Conservation (phyloP, 495 filamentous ascomycete genomes). For the Hyaloscypha finlandica region DNA sequence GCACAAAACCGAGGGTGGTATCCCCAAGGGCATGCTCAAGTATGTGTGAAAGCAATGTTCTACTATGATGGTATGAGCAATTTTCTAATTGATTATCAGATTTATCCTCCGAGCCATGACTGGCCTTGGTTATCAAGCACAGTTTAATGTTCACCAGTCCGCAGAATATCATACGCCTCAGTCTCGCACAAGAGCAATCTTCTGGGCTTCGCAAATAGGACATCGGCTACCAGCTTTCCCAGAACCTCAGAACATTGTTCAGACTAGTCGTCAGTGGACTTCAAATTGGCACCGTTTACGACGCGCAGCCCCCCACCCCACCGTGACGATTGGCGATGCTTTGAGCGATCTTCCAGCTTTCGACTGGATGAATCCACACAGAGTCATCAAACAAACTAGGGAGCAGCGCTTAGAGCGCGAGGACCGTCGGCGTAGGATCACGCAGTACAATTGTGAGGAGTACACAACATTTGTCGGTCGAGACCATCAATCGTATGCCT, state of each 20-base stretch:
- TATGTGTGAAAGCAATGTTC: neutral
- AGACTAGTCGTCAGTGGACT: neutral
- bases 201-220: slow-evolving; percentile 14
- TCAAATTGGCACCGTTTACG: slow-evolving; percentile 7
- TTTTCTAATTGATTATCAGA: neutral
- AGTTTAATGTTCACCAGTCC: slow-evolving; percentile 15
- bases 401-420: neutral
- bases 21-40: slow-evolving; percentile 21
- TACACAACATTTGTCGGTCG: neutral
- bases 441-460: neutral
- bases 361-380: slow-evolving; percentile 15
- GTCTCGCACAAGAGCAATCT: slow-evolving; percentile 14
- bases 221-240: slow-evolving; percentile 17
- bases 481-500: slow-evolving; percentile 5
- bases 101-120: slow-evolving; percentile 19
- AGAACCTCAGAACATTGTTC: slow-evolving; percentile 7
- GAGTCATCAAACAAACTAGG: neutral
- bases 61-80: neutral
- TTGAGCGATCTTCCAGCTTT: slow-evolving; percentile 20
- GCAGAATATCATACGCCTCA: slow-evolving; percentile 11
- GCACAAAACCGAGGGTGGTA: slow-evolving; percentile 7
- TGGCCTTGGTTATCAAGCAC: slow-evolving; percentile 16
- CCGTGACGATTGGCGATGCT: slow-evolving; percentile 18
- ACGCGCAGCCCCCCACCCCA: slow-evolving; percentile 8
- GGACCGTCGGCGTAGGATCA: neutral